Conservation (phyloP, 371 early-diverging fungal genomes). For the Mucor velutinosus region DNA sequence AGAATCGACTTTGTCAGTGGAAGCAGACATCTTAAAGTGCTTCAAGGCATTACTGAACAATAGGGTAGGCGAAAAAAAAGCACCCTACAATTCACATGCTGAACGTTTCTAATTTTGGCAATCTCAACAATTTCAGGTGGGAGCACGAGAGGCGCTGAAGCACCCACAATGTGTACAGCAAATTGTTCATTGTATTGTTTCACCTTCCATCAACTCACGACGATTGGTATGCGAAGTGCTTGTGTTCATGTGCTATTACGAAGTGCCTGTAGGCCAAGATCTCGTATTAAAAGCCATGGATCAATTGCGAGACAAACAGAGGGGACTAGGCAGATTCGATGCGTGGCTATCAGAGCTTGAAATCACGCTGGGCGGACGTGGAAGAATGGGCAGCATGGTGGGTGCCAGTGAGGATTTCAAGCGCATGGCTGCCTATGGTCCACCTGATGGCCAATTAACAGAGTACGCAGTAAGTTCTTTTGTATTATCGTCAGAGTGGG, state of each 20-base stretch:
- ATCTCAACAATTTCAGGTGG: constrained; percentile 51
- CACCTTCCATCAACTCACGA: constrained; percentile 72
- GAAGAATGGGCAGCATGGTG: constrained; percentile 84
- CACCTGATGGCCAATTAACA: constrained; percentile 72
- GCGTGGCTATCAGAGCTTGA: constrained; percentile 81
- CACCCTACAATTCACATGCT: background rate
- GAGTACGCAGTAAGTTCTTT: constrained; percentile 66
- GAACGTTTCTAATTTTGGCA: background rate
- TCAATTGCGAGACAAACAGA: constrained; percentile 54
- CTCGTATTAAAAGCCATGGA: constrained; percentile 75
- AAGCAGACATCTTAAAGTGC: constrained; percentile 79
- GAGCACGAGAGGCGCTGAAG: constrained; percentile 76
- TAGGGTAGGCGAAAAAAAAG: constrained; percentile 36
- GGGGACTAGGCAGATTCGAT: constrained; percentile 72
- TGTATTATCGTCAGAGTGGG: background rate
- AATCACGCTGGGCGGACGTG: constrained; percentile 74
- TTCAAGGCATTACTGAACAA: constrained; percentile 79
- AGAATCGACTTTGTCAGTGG: constrained; percentile 67
- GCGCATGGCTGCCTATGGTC: constrained; percentile 56
- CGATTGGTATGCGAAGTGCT: constrained; percentile 80
- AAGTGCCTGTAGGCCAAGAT: constrained; percentile 75
- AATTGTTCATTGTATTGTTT: constrained; percentile 75
- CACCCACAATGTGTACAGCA: constrained; percentile 71
- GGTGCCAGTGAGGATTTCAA: constrained; percentile 79
- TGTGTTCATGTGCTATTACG: constrained; percentile 81